phyloP scores from a whole-genome alignment of 768 basidiomycete genomes.

The Rhizopogon roseolus region DNA sequence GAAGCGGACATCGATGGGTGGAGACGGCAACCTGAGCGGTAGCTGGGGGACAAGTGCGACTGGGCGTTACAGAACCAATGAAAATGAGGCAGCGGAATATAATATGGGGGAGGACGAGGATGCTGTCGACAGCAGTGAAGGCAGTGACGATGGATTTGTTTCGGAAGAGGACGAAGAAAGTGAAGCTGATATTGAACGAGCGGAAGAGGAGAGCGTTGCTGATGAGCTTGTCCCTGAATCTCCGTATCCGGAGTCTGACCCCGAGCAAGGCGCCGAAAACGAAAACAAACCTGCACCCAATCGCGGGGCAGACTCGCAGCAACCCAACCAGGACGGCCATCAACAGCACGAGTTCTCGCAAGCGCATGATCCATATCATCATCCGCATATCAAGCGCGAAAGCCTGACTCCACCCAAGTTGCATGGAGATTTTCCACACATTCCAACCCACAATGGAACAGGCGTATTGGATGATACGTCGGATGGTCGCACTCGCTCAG shows the following conservation, averaged over 20 bases:
- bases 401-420: not conserved
- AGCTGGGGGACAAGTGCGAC: not conserved
- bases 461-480: not conserved
- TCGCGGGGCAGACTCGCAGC: not conserved
- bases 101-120: not conserved
- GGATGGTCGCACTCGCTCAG: not conserved
- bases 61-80: not conserved
- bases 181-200: not conserved
- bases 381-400: not conserved
- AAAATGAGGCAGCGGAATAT: not conserved
- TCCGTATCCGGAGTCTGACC: not conserved
- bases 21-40: not conserved
- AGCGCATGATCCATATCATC: not conserved
- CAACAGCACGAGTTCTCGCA: constrained; percentile 10
- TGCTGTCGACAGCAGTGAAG: not conserved
- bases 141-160: not conserved
- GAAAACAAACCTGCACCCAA: not conserved
- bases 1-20: constrained; percentile 8
- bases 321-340: not conserved
- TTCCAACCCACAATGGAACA: not conserved
- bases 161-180: not conserved
- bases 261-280: constrained; percentile 6
- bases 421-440: not conserved
- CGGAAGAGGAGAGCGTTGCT: not conserved
- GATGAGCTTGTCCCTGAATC: not conserved